Base-by-base conservation (phyloP, 2,329 filamentous ascomycete species). In the Ambrosiella beaveri region DNA sequence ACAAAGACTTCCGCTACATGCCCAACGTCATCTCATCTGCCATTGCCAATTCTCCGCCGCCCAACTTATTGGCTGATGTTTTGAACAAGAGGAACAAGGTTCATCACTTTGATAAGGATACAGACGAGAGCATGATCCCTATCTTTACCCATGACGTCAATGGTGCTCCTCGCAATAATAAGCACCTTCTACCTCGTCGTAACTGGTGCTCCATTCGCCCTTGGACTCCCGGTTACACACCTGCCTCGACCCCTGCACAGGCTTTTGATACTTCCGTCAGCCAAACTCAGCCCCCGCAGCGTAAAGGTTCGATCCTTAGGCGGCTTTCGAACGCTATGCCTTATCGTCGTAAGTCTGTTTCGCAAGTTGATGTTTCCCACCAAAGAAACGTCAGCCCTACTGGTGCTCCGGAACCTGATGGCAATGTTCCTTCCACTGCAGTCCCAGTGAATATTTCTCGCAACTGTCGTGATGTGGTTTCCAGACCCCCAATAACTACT, bases 161-260 rank as follows among this genome's bases (percentile, higher is more conserved):
- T 65, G 87, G 88, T 45, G 94, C 88, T 68, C 77, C 82, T 17
- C 80, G 93, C 62, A 97, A 95, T 70, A 98, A 98, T 69, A 94
- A 88, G 65, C 82, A 84, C 61, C 74, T 98, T 1, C 75, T 97
- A 8, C 90, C 90, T 17, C 85, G 93, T 60, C 80, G 93, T 38
- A 98, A 98, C 68, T 98, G 91, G 87, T 97, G 91, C 68, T 87
- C 88, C 2, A 95, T 98, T 64, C 80, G 86, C 57, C 78, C 86
- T 66, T 97, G 95, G 71, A 74, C 80, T 8, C 89, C 90, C 1
- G 88, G 87, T 2, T 74, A 72, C 39, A 94, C 87, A 1, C 89
- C 89, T 11, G 80, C 81, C 0, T 75, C 78, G 2, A 82, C 85
- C 1, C 88, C 87, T 2, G 77, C 74, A 36, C 70, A 68, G 7